Percentiles rank a stretch among this genome's conserved stretches.
These are phyloP conservation scores for Xylariales sp. DNA, from an alignment of 2,329 filamentous ascomycete genomes.

Conservation along the genomic window DNA sequence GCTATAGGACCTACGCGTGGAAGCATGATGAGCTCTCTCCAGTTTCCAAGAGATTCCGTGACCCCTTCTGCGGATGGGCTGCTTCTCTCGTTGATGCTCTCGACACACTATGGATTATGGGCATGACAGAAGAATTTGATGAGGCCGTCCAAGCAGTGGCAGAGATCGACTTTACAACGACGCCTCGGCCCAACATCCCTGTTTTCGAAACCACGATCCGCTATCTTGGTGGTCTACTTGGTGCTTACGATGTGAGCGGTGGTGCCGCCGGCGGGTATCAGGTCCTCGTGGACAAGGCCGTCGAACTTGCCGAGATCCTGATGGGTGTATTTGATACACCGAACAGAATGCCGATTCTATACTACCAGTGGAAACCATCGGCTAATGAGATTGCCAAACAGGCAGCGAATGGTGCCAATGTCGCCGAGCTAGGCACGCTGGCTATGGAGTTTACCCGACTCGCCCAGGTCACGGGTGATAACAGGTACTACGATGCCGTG, in stretches of 20 bases:
- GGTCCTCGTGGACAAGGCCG: constrained; percentile 65
- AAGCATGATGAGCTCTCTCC: constrained; percentile 83
- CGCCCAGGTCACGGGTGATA: constrained; percentile 75
- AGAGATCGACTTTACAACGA: constrained; percentile 78
- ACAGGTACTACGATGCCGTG: constrained; percentile 86
- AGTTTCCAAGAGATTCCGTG: constrained; percentile 59
- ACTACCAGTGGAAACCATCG: constrained; percentile 71
- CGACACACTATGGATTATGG: constrained; percentile 73
- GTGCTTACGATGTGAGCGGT: constrained; percentile 81
- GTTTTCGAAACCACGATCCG: constrained; percentile 91
- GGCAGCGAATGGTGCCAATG: constrained; percentile 50
- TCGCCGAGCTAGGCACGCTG: constrained; percentile 72
- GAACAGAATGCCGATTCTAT: constrained; percentile 84
- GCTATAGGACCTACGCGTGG: constrained; percentile 78
- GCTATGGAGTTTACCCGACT: constrained; percentile 86
- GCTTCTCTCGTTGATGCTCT: constrained; percentile 64
- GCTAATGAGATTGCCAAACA: constrained; percentile 59
- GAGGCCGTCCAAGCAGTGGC: constrained; percentile 52
- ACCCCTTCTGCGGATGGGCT: constrained; percentile 81
- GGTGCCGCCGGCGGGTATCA: constrained; percentile 51
- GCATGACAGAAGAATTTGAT: constrained; percentile 60
- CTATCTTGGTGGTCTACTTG: constrained; percentile 81
- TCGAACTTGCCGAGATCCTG: constrained; percentile 66
- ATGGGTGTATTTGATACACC: constrained; percentile 79
- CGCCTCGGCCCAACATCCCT: constrained; percentile 65